Conservation (phyloP, 2,329 filamentous ascomycete genomes). For the Aspergillus texensis region DNA sequence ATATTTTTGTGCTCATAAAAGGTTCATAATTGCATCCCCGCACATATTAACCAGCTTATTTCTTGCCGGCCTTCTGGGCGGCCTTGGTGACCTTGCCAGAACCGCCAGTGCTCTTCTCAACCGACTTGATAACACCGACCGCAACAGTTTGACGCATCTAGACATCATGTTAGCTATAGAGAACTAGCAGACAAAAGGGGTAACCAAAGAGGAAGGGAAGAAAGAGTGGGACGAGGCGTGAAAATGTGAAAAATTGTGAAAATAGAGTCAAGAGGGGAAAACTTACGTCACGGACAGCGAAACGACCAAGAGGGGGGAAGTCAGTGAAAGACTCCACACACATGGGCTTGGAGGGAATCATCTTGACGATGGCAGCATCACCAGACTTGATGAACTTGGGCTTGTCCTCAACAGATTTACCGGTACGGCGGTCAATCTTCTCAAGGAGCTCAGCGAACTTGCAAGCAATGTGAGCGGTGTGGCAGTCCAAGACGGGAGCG, state of each 20-base stretch:
- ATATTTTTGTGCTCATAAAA: slow-evolving; percentile 9
- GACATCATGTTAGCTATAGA: too few relatives aligned
- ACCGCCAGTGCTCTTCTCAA: slow-evolving; percentile 64
- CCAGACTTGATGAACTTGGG: slow-evolving; percentile 99
- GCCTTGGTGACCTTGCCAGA: slow-evolving; percentile 65
- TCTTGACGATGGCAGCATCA: slow-evolving; percentile 99
- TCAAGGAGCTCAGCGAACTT: slow-evolving; percentile 99
- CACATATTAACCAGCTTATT: slow-evolving; percentile 17
- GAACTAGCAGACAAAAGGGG: too few relatives aligned
- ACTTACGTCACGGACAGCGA: slow-evolving; percentile 87
- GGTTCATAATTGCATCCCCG: slow-evolving; percentile 6
- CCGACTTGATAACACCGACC: slow-evolving; percentile 63
- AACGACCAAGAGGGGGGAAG: slow-evolving; percentile 99
- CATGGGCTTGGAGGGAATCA: slow-evolving; percentile 99
- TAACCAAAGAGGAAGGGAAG: too few relatives aligned
- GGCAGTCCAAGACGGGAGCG: slow-evolving; percentile 98
- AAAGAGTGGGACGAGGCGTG: too few relatives aligned
- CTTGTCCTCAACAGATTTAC: slow-evolving; percentile 86
- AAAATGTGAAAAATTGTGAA: too few relatives aligned
- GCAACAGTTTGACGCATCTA: slow-evolving; percentile 53
- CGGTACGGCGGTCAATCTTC: slow-evolving; percentile 99
- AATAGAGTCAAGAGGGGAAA: too few relatives aligned
- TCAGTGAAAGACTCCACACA: slow-evolving; percentile 99
- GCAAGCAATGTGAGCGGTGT: slow-evolving; percentile 99
- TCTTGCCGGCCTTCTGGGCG: slow-evolving; percentile 62